phyloP scores from a whole-genome alignment of 768 basidiomycete genomes.

The Phaffia australis region DNA sequence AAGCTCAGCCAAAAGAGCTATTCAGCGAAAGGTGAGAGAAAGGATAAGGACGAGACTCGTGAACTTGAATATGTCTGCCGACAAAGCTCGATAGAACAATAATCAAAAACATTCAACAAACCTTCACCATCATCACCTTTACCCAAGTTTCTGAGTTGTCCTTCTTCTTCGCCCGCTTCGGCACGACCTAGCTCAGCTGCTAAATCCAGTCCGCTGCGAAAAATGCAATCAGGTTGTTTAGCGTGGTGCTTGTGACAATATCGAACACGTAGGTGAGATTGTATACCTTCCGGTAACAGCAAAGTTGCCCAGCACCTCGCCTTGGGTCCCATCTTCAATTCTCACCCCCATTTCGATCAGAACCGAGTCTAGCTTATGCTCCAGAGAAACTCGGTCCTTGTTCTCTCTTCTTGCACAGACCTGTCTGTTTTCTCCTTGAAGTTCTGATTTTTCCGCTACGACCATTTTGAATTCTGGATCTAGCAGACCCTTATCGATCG shows the following conservation, averaged over 20 bases:
- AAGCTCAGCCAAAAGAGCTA: constrained; percentile 68
- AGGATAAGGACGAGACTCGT: not conserved
- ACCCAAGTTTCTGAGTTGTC: constrained; percentile 23
- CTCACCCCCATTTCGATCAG: constrained; percentile 6
- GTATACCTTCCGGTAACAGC: constrained; percentile 27
- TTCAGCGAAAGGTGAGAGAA: not conserved
- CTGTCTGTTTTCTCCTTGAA: not conserved
- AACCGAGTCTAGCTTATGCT: constrained; percentile 4
- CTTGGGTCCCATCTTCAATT: constrained; percentile 19
- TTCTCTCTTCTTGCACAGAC: constrained; percentile 10
- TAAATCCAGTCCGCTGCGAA: constrained; percentile 67
- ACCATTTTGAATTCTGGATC: not conserved
- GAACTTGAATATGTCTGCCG: not conserved
- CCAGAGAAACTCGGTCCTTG: not conserved
- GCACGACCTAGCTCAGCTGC: constrained; percentile 86
- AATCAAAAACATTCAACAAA: constrained; percentile 6
- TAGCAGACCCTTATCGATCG: not conserved
- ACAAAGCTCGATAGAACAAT: not conserved
- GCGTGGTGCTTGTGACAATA: constrained; percentile 38
- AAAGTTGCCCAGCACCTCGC: constrained; percentile 26
- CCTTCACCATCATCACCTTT: constrained; percentile 30
- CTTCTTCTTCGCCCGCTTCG: constrained; percentile 46
- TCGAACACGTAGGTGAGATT: constrained; percentile 27
- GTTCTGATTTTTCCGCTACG: not conserved
- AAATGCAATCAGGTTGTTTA: constrained; percentile 56